Evolutionary conservation across 2,329 filamentous ascomycete genomes (phyloP).

Genomic region (Ascochyta pisi): DNA sequence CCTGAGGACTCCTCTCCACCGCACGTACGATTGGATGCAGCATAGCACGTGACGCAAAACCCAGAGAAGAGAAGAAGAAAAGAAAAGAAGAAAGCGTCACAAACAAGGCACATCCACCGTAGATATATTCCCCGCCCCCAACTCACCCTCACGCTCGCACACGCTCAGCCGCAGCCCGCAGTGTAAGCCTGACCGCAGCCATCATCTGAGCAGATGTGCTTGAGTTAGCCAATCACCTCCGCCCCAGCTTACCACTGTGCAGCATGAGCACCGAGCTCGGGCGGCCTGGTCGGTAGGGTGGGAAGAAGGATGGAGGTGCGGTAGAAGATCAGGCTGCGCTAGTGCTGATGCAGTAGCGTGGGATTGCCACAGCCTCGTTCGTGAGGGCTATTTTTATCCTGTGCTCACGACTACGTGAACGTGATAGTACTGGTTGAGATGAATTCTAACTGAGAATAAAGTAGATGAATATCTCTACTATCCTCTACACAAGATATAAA

Average conservation of each 20-base stretch:
- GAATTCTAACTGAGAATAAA: too few relatives aligned
- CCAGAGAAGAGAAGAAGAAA: background rate
- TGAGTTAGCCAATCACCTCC: background rate
- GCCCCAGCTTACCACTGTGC: background rate
- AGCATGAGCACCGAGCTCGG: background rate
- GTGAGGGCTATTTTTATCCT: constrained; percentile 5
- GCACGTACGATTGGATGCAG: background rate
- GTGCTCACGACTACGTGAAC: background rate
- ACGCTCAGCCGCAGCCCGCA: constrained; percentile 12
- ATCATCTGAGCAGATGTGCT: background rate
- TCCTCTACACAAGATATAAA: too few relatives aligned
- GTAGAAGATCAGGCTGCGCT: background rate
- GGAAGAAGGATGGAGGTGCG: background rate
- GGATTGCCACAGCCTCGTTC: constrained; percentile 5
- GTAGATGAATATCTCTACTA: too few relatives aligned
- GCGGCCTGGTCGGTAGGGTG: background rate
- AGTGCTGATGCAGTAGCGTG: background rate
- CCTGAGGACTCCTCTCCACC: background rate
- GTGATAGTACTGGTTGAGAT: too few relatives aligned
- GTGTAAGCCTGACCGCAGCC: constrained; percentile 13
- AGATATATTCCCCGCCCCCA: background rate
- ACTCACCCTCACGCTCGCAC: constrained; percentile 9
- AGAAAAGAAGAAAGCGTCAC: background rate
- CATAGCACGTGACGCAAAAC: constrained; percentile 1
- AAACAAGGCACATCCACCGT: constrained; percentile 1